A percentile compares a stretch with the other conserved stretches of the same genome.
phyloP scores from a whole-genome alignment of 2,329 filamentous ascomycete genomes.

The Graphilbum sp. region DNA sequence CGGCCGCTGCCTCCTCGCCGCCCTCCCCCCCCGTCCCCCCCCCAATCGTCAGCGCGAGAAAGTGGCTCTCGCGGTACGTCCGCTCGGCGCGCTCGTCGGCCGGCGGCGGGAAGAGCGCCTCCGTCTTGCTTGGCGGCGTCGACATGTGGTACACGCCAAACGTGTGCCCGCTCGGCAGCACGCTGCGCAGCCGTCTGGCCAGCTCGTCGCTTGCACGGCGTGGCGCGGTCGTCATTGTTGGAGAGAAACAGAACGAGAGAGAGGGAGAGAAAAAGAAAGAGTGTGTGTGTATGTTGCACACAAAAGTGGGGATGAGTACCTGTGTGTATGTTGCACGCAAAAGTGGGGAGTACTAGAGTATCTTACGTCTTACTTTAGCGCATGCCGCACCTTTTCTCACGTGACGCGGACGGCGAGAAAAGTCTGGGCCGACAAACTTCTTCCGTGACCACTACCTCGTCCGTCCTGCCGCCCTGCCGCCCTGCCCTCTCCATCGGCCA shows the following conservation, averaged over 20 bases:
- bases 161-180: constrained; percentile 34
- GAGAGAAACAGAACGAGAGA: not conserved
- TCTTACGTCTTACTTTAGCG: too few relatives aligned
- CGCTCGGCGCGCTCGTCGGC: constrained; percentile 54
- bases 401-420: constrained; percentile 1
- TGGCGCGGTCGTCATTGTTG: not conserved
- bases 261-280: not conserved
- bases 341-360: too few relatives aligned
- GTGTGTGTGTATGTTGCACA: too few relatives aligned
- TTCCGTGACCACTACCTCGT: too few relatives aligned
- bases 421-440: too few relatives aligned
- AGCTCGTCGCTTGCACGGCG: too few relatives aligned
- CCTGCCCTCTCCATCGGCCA: not conserved
- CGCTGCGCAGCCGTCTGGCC: too few relatives aligned
- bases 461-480: too few relatives aligned
- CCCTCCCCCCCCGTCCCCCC: too few relatives aligned
- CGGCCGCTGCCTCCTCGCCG: not conserved
- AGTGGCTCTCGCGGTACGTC: constrained; percentile 81
- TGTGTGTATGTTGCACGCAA: too few relatives aligned
- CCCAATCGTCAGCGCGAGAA: constrained; percentile 34
- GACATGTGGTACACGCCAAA: constrained; percentile 77
- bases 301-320: too few relatives aligned
- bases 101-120: constrained; percentile 64
- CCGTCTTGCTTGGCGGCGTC: constrained; percentile 59
- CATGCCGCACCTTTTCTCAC: constrained; percentile 4